Conservation (phyloP, 163 green algal species). For the Smithsoniella earleae region DNA sequence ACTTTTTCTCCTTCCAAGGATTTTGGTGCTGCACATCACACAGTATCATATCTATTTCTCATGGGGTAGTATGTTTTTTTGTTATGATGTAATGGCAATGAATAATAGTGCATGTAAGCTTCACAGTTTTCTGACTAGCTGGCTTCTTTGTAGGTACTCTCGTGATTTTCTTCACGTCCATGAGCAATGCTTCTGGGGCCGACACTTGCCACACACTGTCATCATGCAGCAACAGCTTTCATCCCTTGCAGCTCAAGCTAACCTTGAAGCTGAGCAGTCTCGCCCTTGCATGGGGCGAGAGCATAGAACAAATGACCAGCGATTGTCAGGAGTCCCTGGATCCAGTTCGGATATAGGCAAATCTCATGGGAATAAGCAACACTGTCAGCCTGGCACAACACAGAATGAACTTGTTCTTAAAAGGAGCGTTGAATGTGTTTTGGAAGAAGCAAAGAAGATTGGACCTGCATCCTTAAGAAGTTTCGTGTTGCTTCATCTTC, state of each 20-base stretch:
- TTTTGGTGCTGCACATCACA: no score
- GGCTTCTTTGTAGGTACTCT: slow-evolving; percentile 15
- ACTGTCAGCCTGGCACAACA: background rate
- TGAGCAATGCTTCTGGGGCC: background rate
- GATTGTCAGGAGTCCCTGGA: background rate
- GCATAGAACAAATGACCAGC: background rate
- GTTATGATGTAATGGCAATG: no score
- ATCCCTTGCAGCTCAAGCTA: background rate
- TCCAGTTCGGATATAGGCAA: background rate
- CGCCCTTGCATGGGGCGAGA: background rate
- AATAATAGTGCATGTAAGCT: no score
- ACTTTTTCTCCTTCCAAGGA: no score
- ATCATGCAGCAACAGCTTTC: slow-evolving; percentile 21
- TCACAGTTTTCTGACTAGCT: background rate
- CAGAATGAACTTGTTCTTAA: background rate
- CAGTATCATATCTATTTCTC: no score
- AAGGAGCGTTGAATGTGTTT: background rate
- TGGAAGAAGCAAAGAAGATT: background rate
- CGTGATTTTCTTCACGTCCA: slow-evolving; percentile 1
- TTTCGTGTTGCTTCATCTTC: slow-evolving; percentile 19
- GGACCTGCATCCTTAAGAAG: background rate
- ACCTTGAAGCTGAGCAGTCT: background rate
- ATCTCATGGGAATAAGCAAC: background rate
- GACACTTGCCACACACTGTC: background rate
- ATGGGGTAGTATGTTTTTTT: no score